Evolutionary conservation across 768 basidiomycete genomes (phyloP).

Genomic region (Leucocoprinus leucothites): DNA sequence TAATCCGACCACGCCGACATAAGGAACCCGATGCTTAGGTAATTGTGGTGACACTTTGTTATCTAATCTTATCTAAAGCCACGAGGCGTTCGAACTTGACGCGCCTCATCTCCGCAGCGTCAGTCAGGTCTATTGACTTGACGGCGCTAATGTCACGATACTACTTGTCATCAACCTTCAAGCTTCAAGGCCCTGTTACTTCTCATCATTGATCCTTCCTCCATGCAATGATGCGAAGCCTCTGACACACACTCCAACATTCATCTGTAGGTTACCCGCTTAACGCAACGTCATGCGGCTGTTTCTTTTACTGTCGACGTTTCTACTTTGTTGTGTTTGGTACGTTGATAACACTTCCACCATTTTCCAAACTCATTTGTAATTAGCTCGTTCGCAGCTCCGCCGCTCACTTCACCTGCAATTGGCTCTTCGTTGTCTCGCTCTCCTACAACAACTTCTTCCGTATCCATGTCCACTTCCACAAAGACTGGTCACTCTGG

Average conservation of each 20-base stretch:
- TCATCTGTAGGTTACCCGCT: no score
- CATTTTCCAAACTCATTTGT: not conserved
- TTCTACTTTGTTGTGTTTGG: not conserved
- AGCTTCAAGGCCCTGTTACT: no score
- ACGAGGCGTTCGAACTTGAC: not conserved
- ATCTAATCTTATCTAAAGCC: conserved; percentile 6
- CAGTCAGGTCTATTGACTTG: no score
- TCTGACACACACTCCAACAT: no score
- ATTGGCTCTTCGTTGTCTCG: not conserved
- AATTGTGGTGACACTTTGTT: not conserved
- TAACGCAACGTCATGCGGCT: no score
- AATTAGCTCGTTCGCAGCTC: conserved; percentile 1
- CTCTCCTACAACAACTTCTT: not conserved
- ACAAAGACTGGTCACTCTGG: not conserved
- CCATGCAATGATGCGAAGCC: no score
- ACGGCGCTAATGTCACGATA: no score
- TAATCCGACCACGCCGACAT: not conserved
- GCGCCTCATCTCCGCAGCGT: not conserved
- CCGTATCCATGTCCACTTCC: not conserved
- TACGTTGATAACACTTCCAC: not conserved
- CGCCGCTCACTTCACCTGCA: no score
- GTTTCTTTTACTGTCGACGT: no score
- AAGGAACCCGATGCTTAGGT: not conserved
- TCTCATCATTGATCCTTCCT: no score
- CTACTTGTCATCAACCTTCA: no score